Evolutionary conservation across 2,329 filamentous ascomycete species (phyloP), one percentile per base, ranked within the genome.

Genomic region (Coniochaeta sp.): DNA sequence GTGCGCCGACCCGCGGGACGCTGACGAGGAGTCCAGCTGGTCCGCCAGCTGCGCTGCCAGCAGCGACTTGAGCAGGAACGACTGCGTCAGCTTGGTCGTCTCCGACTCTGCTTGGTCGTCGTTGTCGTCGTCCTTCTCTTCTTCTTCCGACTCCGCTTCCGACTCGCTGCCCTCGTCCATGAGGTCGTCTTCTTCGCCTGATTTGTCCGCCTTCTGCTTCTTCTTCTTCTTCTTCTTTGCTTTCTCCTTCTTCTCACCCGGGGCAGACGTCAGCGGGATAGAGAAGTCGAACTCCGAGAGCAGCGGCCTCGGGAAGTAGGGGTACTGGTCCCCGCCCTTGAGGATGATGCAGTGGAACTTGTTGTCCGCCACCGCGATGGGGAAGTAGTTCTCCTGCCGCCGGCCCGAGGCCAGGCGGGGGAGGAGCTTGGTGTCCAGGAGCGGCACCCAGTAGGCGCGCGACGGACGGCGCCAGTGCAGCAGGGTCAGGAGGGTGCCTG

Each of bases 311-410:
- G 91, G 95, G 76, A 93, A 98, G 77, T 95, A 97, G 0, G 93
- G 93, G 70, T 97, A 91, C 70, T 89, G 85, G 71, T 99, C 95
- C 38, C 89, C 90, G 63, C 95, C 95, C 76, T 99, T 99, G 70
- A 99, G 87, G 68, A 99, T 98, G 75, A 99, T 97, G 77, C 96
- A 99, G 80, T 98, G 93, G 74, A 99, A 99, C 69, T 89, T 93
- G 69, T 89, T 83, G 67, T 93, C 87, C 2, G 93, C 91, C 1
- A 98, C 93, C 0, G 95, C 95, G 34, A 99, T 91, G 1, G 95
- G 95, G 84, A 93, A 99, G 78, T 99, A 99, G 0, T 81, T 85
- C 75, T 99, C 95, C 64, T 89, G 84, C 73, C 96, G 97, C 61
- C 88, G 87, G 28, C 95, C 95, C 2, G 86, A 87, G 0, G 90